Conservation (phyloP, 345 rosid genomes). For the Bruguiera parviflora region DNA sequence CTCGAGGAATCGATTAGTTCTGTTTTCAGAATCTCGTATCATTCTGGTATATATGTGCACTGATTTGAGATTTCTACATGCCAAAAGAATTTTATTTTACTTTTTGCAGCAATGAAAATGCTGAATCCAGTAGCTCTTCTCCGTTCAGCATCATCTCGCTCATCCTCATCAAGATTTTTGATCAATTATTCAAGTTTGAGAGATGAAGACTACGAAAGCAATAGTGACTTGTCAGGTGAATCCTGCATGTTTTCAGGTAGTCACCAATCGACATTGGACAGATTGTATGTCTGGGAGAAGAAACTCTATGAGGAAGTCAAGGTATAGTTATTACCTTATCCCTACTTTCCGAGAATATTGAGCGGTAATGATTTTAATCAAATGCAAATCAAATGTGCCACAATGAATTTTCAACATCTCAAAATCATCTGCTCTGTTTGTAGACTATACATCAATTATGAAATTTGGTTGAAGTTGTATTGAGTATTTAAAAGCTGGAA, state of each 20-base stretch:
- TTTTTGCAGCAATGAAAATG: constrained; percentile 69
- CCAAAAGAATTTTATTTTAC: not conserved
- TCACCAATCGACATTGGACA: constrained; percentile 82
- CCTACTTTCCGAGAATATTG: not conserved
- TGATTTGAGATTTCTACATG: constrained; percentile 3
- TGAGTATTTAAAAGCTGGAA: too few relatives aligned
- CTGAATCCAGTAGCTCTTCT: constrained; percentile 89
- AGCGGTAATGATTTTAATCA: too few relatives aligned
- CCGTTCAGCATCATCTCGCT: constrained; percentile 86
- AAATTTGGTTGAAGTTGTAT: not conserved
- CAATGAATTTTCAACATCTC: not conserved
- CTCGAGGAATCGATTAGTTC: not conserved
- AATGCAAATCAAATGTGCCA: too few relatives aligned
- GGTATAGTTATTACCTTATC: constrained; percentile 39
- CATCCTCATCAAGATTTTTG: constrained; percentile 76
- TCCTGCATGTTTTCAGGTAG: constrained; percentile 56
- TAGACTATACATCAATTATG: not conserved
- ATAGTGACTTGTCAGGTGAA: constrained; percentile 56
- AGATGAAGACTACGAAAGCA: constrained; percentile 56
- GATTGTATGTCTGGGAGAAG: constrained; percentile 91
- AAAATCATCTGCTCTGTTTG: not conserved
- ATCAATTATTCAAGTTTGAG: constrained; percentile 52
- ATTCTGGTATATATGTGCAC: not conserved
- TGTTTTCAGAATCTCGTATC: too few relatives aligned
- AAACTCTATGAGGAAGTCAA: constrained; percentile 90